Base-by-base conservation (phyloP, 305 asterid genomes). In the Ilex paraguariensis region DNA sequence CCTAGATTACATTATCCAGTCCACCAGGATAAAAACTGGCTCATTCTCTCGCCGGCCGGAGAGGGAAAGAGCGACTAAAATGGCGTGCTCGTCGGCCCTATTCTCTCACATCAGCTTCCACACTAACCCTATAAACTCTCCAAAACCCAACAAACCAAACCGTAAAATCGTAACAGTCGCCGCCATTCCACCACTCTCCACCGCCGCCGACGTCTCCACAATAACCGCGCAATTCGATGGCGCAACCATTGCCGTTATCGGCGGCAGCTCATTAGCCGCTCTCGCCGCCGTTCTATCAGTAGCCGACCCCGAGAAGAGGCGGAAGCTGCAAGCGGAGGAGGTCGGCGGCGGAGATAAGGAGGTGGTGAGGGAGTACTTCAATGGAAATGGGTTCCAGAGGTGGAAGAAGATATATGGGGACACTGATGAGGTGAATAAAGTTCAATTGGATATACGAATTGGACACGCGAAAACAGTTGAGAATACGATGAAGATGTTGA, bases 311-410 rank as follows among this genome's bases (percentile, higher is more conserved):
- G 97, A 90, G 69, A 70, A 77, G 75, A 78, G 99, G 62, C 72
- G 97, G 71, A 84, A 84, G 50, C 64, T 83, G 75, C 99, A 93
- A 72, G 95, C 96, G 70, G 92, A 84, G 83, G 92, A 90, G 80
- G 94, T 93, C 3, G 97, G 96, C 50, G 99, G 95, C n/a, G 97
- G 82, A 57, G 99, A 93, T 68, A 90, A 90, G 87, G 95, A 93
- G 68, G 99, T 93, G 30, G 97, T 93, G 40, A 82, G 73, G 54
- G 95, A 93, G 84, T 93, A 93, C 64, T 93, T 93, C 72, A 93
- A 90, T 68, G 87, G 85, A 42, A 88, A 90, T 59, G 99, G 99
- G 59, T 89, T 92, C 61, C 95, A 89, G 81, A 70, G 96, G 76
- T 92, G 96, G 96, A 80, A 86, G 72, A 87, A 86, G 70, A 92